phyloP scores from a whole-genome alignment of 257 asterid species.

The Thymus mandschuricus region DNA sequence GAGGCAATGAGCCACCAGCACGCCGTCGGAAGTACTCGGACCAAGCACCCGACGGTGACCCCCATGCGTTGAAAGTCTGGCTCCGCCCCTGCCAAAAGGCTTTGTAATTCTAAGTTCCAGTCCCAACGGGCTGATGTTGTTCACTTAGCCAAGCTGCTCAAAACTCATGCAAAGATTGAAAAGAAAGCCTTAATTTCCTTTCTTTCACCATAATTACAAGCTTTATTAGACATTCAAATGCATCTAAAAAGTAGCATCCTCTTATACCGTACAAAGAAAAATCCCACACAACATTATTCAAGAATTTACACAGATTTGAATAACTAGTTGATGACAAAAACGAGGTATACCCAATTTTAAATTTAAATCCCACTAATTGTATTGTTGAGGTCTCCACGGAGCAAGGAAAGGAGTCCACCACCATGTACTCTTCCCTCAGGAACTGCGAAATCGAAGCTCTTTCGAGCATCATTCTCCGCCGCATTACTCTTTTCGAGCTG shows the following conservation, averaged over 20 bases:
- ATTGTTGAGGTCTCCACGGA: slow-evolving; percentile 67
- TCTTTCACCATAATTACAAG: slow-evolving; percentile 28
- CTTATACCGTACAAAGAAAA: slow-evolving; percentile 8
- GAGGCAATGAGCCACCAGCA: too few relatives aligned
- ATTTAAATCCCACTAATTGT: slow-evolving; percentile 47
- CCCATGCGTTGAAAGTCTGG: too few relatives aligned
- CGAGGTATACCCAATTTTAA: slow-evolving; percentile 13
- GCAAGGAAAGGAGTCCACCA: slow-evolving; percentile 87
- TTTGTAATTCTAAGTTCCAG: too few relatives aligned
- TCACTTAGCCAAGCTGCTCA: too few relatives aligned
- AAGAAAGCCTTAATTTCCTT: not conserved
- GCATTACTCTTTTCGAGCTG: slow-evolving; percentile 41
- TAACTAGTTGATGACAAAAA: slow-evolving; percentile 16
- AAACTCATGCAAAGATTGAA: not conserved
- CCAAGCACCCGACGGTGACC: too few relatives aligned
- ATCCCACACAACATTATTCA: slow-evolving; percentile 16
- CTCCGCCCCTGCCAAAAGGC: too few relatives aligned
- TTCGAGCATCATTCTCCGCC: slow-evolving; percentile 27
- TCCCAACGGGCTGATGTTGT: too few relatives aligned
- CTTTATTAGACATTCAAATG: slow-evolving; percentile 32
- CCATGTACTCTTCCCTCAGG: slow-evolving; percentile 96
- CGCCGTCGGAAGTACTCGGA: too few relatives aligned
- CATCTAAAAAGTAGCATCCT: slow-evolving; percentile 23
- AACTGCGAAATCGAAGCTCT: slow-evolving; percentile 46
- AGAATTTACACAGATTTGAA: slow-evolving; percentile 27